Evolutionary conservation across 805 yeast genomes (phyloP).

Genomic region (Brettanomyces nanus): DNA sequence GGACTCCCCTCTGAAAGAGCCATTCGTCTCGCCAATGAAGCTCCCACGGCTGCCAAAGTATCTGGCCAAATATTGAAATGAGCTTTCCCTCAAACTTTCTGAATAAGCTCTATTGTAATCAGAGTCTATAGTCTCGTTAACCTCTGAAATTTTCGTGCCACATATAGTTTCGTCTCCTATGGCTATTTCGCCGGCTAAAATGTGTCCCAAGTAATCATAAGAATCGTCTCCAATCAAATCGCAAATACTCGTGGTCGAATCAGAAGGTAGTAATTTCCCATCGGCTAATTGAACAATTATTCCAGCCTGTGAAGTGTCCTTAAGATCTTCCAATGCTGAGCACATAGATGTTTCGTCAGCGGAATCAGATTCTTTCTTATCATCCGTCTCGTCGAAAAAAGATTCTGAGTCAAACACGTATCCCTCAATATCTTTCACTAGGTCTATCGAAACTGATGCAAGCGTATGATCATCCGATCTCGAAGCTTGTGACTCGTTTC

Average conservation of each 20-base stretch:
- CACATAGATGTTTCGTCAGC: conserved; percentile 18
- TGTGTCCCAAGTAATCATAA: conserved; percentile 34
- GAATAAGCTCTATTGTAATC: conserved; percentile 20
- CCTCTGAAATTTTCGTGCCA: background rate
- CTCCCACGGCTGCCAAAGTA: too few relatives aligned
- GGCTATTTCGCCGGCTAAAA: conserved; percentile 21
- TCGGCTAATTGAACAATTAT: conserved; percentile 11
- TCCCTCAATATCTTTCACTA: background rate
- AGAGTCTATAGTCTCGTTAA: conserved; percentile 5
- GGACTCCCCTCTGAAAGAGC: too few relatives aligned
- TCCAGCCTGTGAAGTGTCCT: conserved; percentile 15
- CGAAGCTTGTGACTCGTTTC: conserved; percentile 3
- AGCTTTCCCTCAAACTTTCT: conserved; percentile 23
- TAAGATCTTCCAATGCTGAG: conserved; percentile 19
- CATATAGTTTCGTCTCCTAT: conserved; percentile 1
- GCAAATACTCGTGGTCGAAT: conserved; percentile 10
- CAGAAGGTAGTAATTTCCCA: conserved; percentile 7
- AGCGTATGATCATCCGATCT: background rate
- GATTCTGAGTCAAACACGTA: background rate
- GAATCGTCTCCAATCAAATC: conserved; percentile 29
- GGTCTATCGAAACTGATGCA: background rate
- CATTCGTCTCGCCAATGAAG: too few relatives aligned
- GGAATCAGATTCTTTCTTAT: background rate
- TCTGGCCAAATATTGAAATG: conserved; percentile 28
- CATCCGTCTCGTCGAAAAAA: background rate